These are phyloP conservation scores for Botryotinia narcissicola DNA, from an alignment of 2,329 filamentous ascomycete genomes.

Conservation along the genomic window DNA sequence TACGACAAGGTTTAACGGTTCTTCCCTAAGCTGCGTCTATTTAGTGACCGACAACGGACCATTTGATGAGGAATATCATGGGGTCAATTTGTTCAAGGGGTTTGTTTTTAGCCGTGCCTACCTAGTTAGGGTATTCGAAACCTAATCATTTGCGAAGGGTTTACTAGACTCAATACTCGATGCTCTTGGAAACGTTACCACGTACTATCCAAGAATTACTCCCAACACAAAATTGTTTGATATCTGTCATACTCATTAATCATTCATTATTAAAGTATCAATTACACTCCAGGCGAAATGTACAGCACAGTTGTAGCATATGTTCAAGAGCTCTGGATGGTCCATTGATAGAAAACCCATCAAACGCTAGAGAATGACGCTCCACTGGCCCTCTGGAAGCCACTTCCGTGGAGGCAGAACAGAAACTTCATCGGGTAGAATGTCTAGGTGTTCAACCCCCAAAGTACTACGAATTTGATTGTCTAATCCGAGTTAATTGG, in stretches of 20 bases:
- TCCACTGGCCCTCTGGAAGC: neutral
- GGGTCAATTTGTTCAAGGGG: neutral
- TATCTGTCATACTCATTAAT: neutral
- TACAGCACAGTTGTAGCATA: neutral
- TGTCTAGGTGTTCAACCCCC: neutral
- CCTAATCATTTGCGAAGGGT: neutral
- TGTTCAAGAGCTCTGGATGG: neutral
- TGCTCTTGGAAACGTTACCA: neutral
- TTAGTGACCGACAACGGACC: neutral
- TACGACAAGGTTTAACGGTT: neutral
- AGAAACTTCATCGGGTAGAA: neutral
- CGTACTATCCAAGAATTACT: neutral
- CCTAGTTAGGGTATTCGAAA: neutral
- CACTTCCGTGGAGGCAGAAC: neutral
- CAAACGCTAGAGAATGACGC: neutral
- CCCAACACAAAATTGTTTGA: neutral
- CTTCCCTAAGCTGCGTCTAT: neutral
- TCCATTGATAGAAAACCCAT: neutral
- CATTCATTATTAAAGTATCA: neutral
- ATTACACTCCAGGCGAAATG: neutral
- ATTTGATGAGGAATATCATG: neutral
- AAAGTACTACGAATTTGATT: neutral
- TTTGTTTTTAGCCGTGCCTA: neutral
- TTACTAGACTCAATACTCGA: neutral
- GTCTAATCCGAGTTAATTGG: neutral